Evolutionary conservation across 2,329 filamentous ascomycete species (phyloP), one percentile per base, ranked within the genome.

Genomic region (Xylaria arbuscula): DNA sequence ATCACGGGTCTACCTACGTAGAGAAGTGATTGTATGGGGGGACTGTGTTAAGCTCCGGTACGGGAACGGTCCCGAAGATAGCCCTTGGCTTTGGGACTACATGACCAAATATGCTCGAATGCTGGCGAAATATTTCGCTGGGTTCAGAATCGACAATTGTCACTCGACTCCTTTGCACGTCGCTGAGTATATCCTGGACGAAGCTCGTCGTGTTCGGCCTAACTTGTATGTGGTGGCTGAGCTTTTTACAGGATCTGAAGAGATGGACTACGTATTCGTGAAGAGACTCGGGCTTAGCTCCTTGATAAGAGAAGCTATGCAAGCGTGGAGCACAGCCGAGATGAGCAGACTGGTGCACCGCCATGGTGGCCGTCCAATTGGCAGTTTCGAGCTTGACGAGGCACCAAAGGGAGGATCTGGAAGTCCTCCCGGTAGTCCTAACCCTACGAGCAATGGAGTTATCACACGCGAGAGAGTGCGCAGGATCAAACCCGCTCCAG

Each of bases 11-110:
- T 99, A 99, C 77, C 87, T 99, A n/a, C 89, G 93, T 61, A 89
- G 96, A 73, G 94, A 99, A 80, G 93, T 99, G 69, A 98, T 99
- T 73, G 92, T 98, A 36, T 99, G 96, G 96, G 94, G 95, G 15
- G 96, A 99, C 78, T 99, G 97, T 78, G 96, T 98, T 70, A 99
- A 99, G 83, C 86, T 99, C 62, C 90, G 96, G 19, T 99, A 98
- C 77, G 96, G 96, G 40, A 86, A 84, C 32, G 86, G 89, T 0
- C 92, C 91, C 0, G 82, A 94, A 62, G 96, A 98, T 78, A 98
- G 91, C 75, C 95, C 96, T 0, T 99, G 90, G 83, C 84, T 99
- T 9, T 99, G 96, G 96, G 90, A 97, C 9, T 93, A 93, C 78
- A 99, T 99, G 94, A 93, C 92, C 45, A 89, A 92, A 74, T 99